Conservation (phyloP, 805 yeast species). For the Nakazawaea ambrosiae region DNA sequence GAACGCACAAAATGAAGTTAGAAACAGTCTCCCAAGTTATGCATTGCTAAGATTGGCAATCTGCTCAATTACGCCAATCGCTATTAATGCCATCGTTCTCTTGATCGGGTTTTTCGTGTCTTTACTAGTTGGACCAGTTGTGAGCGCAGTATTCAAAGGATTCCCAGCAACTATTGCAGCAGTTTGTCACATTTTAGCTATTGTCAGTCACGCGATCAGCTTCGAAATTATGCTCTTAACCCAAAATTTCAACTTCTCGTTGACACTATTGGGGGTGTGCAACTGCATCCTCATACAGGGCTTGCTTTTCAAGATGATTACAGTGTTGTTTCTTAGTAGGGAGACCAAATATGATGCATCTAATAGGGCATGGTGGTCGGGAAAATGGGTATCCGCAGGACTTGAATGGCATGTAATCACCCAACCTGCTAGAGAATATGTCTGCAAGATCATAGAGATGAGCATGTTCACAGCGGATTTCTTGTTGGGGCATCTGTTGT, state of each 20-base stretch:
- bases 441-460: constrained; percentile 59
- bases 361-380: constrained; percentile 76
- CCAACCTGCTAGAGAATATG: constrained; percentile 59
- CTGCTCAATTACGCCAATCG: constrained; percentile 41
- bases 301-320: constrained; percentile 44
- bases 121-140: constrained; percentile 40
- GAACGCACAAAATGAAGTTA: constrained; percentile 43
- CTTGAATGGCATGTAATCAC: constrained; percentile 54
- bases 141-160: constrained; percentile 32
- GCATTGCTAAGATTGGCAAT: constrained; percentile 36
- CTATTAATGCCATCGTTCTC: constrained; percentile 33
- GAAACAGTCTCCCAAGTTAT: constrained; percentile 26
- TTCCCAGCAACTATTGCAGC: constrained; percentile 51
- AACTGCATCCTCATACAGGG: constrained; percentile 50
- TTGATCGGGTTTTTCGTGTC: constrained; percentile 37
- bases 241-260: constrained; percentile 60
- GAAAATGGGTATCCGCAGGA: constrained; percentile 58
- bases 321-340: constrained; percentile 45
- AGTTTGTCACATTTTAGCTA: constrained; percentile 45
- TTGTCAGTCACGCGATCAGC: constrained; percentile 43
- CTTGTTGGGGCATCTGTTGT: constrained; percentile 48
- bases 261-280: constrained; percentile 56
- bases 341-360: constrained; percentile 56
- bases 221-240: constrained; percentile 62
- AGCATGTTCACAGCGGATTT: constrained; percentile 64